Evolutionary conservation across 345 rosid species (phyloP).

Genomic region (Citrus glauca): DNA sequence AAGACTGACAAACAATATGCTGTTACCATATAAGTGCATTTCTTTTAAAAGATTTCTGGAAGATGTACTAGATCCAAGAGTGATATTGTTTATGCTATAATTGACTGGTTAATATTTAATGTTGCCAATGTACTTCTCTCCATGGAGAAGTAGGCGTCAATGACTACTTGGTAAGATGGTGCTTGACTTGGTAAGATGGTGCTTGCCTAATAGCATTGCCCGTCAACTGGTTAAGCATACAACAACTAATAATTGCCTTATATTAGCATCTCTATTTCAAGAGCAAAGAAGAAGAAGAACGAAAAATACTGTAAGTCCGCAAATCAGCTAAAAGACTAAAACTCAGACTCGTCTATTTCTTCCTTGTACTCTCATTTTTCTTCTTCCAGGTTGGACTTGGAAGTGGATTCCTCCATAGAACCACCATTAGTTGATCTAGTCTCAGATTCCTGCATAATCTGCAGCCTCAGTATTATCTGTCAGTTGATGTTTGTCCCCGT

Average conservation of each 20-base stretch:
- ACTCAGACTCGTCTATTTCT: conserved; percentile 30
- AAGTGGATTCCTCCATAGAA: conserved; percentile 4
- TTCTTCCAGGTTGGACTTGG: conserved; percentile 19
- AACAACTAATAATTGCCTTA: too few relatives aligned
- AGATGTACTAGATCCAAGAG: neutral
- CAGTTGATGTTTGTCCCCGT: neutral
- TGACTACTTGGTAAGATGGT: neutral
- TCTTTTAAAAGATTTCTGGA: neutral
- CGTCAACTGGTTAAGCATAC: neutral
- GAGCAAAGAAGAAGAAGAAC: neutral
- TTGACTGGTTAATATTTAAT: too few relatives aligned
- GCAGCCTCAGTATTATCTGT: conserved; percentile 13
- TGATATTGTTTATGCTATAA: neutral
- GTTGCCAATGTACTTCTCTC: too few relatives aligned
- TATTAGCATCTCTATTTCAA: neutral
- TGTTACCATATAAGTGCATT: neutral
- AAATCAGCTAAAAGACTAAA: conserved; percentile 34
- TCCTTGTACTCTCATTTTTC: conserved; percentile 24
- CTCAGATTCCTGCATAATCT: conserved; percentile 4
- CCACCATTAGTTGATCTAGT: conserved; percentile 13
- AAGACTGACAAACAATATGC: neutral
- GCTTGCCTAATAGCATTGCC: neutral
- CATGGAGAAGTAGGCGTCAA: neutral
- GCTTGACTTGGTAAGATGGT: neutral
- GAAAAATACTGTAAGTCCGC: neutral